Percentiles rank a stretch among this genome's conserved stretches.
Conservation (phyloP, 1,139 yeast genomes). For the Hyphopichia burtonii region DNA sequence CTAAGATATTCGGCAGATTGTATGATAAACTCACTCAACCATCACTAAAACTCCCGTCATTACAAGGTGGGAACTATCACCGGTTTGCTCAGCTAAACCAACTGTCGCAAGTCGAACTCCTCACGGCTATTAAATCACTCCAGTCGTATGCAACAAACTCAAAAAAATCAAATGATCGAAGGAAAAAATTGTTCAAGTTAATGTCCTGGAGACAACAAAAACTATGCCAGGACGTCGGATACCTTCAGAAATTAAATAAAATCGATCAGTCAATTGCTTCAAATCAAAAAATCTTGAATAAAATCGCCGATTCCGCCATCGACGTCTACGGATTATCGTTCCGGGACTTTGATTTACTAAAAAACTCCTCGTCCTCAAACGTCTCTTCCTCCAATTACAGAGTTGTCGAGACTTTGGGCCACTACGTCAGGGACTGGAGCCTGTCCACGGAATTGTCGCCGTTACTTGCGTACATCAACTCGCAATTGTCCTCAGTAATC, state of each 20-base stretch:
- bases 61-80: conserved; percentile 6
- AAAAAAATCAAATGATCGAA: conserved; percentile 43
- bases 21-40: conserved; percentile 2
- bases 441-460: conserved; percentile 50
- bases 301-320: conserved; percentile 43
- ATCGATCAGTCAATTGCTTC: conserved; percentile 43
- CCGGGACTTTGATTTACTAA: conserved; percentile 36
- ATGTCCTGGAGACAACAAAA: conserved; percentile 58
- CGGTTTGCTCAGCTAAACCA: conserved; percentile 16
- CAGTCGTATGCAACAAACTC: conserved; percentile 43
- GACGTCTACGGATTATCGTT: conserved; percentile 37
- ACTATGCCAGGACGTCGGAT: conserved; percentile 53
- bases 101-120: conserved; percentile 30
- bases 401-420: conserved; percentile 72
- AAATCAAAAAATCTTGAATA: conserved; percentile 47
- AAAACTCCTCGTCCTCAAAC: conserved; percentile 13
- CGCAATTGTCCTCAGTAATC: conserved; percentile 27
- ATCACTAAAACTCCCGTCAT: conserved; percentile 1
- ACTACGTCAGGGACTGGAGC: conserved; percentile 75
- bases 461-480: conserved; percentile 47
- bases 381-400: conserved; percentile 45
- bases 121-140: conserved; percentile 54
- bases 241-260: conserved; percentile 47
- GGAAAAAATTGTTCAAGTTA: conserved; percentile 44
- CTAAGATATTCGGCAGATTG: conserved; percentile 16